These are phyloP conservation scores for Picea engelmannii DNA, from an alignment of 83 land plant genomes.

Conservation along the genomic window DNA sequence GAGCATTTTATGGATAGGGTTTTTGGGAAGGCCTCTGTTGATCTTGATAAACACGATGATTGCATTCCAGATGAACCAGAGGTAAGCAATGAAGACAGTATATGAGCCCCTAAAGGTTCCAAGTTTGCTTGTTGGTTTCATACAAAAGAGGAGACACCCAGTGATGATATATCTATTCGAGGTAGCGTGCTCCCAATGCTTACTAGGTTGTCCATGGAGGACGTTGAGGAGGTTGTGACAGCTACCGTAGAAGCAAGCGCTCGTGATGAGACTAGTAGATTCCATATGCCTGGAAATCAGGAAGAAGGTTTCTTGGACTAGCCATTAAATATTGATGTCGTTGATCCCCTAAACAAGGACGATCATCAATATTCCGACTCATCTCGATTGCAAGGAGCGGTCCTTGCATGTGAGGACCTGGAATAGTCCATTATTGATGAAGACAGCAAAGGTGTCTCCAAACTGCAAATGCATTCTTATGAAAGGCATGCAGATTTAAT, in stretches of 20 bases:
- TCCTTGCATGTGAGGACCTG: constrained; percentile 80
- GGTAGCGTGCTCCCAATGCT: neutral
- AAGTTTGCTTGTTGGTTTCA: constrained; percentile 74
- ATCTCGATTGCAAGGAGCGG: neutral
- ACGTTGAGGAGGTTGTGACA: constrained; percentile 18
- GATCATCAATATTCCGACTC: constrained; percentile 24
- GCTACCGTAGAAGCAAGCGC: neutral
- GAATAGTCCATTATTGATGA: constrained; percentile 70
- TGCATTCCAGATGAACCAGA: too few relatives aligned
- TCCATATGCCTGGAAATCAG: neutral
- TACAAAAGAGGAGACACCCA: constrained; percentile 28
- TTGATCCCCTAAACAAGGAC: constrained; percentile 12
- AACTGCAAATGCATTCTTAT: constrained; percentile 14
- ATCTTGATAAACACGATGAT: too few relatives aligned
- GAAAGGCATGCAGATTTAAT: constrained; percentile 1
- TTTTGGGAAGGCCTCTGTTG: too few relatives aligned
- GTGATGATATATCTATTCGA: constrained; percentile 7
- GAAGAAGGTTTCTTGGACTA: neutral
- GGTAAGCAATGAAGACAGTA: too few relatives aligned
- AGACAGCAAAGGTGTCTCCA: constrained; percentile 19
- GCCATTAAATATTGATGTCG: constrained; percentile 1
- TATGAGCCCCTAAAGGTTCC: constrained; percentile 33
- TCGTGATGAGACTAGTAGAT: neutral
- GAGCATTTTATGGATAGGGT: too few relatives aligned
- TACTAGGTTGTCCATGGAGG: constrained; percentile 14